Percentiles rank a stretch among this genome's conserved stretches.
phyloP scores from a whole-genome alignment of 2,329 filamentous ascomycete species.

The Orbilia ellipsospora region DNA sequence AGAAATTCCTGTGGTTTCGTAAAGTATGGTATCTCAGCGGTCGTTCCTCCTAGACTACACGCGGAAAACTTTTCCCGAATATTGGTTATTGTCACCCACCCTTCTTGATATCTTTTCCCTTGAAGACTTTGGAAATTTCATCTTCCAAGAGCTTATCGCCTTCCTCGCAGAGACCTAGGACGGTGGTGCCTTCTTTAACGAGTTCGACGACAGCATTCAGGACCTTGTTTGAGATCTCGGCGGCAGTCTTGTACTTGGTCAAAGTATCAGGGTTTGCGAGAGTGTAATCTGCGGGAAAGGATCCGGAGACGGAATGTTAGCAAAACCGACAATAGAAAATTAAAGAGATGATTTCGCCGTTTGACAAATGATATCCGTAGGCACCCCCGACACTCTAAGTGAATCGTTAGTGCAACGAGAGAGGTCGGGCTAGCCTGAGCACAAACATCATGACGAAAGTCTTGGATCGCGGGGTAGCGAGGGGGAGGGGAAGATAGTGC shows the following conservation, averaged over 20 bases:
- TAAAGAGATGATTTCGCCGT: not conserved
- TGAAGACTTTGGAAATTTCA: constrained; percentile 94
- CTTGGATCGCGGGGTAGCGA: constrained; percentile 57
- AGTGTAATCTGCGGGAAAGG: constrained; percentile 76
- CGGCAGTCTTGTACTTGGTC: constrained; percentile 99
- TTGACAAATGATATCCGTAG: not conserved
- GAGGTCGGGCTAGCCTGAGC: constrained; percentile 16
- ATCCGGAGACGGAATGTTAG: constrained; percentile 22
- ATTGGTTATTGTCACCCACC: constrained; percentile 67
- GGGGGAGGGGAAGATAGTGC: constrained; percentile 20
- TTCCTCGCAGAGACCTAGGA: constrained; percentile 92
- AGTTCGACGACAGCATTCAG: constrained; percentile 82
- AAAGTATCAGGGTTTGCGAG: constrained; percentile 93
- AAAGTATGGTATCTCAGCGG: not conserved
- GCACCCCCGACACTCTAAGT: constrained; percentile 22
- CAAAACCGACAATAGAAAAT: constrained; percentile 8
- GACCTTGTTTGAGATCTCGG: constrained; percentile 93
- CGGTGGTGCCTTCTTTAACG: constrained; percentile 71
- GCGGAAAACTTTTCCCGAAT: too few species aligned
- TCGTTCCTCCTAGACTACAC: too few species aligned
- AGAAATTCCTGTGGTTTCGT: constrained; percentile 73
- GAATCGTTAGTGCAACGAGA: constrained; percentile 22
- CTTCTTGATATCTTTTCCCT: constrained; percentile 96
- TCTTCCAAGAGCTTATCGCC: constrained; percentile 95
- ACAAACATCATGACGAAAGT: constrained; percentile 58